Conservation (phyloP, 495 filamentous ascomycete genomes). For the Bacidia rubella region DNA sequence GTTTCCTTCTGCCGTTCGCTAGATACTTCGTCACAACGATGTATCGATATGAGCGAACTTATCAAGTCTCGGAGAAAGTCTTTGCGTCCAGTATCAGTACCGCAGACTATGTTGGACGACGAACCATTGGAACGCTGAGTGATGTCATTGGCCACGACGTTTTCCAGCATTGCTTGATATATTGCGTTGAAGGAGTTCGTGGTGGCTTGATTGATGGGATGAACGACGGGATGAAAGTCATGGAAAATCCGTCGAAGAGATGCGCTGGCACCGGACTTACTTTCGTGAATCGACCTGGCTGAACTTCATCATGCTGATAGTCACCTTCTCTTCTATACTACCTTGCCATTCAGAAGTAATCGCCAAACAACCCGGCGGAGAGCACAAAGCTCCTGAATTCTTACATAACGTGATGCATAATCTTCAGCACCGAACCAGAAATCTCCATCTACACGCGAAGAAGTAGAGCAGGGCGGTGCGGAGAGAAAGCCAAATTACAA, state of each 20-base stretch:
- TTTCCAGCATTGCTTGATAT: constrained; percentile 2
- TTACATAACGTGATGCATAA: no score
- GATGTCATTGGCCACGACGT: constrained; percentile 6
- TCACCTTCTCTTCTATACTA: no score
- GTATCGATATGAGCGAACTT: constrained; percentile 50
- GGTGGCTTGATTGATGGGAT: constrained; percentile 12
- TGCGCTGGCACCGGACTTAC: neutral
- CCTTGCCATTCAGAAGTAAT: no score
- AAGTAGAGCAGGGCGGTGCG: no score
- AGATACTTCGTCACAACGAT: constrained; percentile 35
- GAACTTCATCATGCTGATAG: no score
- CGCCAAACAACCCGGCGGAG: no score
- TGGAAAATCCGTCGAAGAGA: neutral
- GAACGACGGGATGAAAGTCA: constrained; percentile 7
- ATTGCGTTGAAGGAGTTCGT: constrained; percentile 12
- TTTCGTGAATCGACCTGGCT: no score
- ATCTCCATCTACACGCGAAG: no score
- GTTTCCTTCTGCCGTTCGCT: constrained; percentile 45
- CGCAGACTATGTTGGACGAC: constrained; percentile 39
- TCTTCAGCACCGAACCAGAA: no score
- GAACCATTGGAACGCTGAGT: constrained; percentile 30
- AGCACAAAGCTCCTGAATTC: no score
- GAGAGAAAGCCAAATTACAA: no score
- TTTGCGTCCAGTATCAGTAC: constrained; percentile 34
- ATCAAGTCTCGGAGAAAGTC: constrained; percentile 44